A percentile compares a stretch with the other conserved stretches of the same genome.
Conservation (phyloP, 2,329 filamentous ascomycete genomes). For the Colletotrichum sp. region DNA sequence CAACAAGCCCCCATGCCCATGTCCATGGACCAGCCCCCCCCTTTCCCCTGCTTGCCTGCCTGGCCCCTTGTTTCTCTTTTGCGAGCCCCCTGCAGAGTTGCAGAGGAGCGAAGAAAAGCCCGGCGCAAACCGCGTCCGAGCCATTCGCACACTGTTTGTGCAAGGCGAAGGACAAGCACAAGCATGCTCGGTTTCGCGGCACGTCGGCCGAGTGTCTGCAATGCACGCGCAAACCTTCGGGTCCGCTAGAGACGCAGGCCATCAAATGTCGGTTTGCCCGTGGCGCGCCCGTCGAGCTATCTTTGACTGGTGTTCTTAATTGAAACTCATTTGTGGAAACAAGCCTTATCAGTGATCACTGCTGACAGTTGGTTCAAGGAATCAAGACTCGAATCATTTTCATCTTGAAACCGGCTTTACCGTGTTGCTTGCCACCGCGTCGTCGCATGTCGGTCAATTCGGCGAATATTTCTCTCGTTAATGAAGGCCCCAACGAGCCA, state of each 20-base stretch:
- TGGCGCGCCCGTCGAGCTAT: neutral
- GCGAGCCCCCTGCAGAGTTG: neutral
- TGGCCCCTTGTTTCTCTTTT: neutral
- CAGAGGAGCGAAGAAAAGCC: neutral
- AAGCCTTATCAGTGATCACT: neutral
- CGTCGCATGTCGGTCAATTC: neutral
- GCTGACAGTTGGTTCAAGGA: neutral
- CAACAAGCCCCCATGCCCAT: neutral
- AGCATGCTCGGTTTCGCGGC: neutral
- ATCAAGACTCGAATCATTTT: neutral
- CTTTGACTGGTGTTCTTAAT: neutral
- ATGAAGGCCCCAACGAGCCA: neutral
- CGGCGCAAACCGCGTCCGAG: constrained; percentile 1
- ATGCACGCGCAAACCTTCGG: constrained; percentile 1
- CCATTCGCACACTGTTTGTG: neutral
- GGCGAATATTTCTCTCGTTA: neutral
- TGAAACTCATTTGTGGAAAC: neutral
- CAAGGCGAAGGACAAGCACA: neutral
- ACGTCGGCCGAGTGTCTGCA: neutral
- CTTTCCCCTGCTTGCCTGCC: neutral
- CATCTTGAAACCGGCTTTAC: neutral
- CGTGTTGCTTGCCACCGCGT: neutral
- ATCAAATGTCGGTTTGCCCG: neutral
- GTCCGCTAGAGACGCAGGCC: neutral
- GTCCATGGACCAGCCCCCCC: neutral